phyloP scores from a whole-genome alignment of 257 asterid species.

The Ballota nigra region DNA sequence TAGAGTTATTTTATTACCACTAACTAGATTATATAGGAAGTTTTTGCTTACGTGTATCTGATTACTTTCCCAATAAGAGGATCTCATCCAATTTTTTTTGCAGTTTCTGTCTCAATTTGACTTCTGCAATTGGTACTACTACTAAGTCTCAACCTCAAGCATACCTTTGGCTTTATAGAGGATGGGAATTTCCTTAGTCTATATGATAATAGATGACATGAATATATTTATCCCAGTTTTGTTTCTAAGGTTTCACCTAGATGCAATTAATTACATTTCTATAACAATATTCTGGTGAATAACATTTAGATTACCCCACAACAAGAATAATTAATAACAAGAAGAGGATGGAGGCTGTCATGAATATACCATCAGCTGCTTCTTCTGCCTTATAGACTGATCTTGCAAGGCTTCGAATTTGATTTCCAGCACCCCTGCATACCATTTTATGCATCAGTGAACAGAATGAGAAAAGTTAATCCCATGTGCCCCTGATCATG shows the following conservation, averaged over 20 bases:
- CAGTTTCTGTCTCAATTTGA: not conserved
- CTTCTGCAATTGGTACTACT: not conserved
- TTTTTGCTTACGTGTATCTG: not conserved
- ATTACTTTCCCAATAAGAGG: not conserved
- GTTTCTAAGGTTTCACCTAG: not conserved
- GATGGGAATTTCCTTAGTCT: not conserved
- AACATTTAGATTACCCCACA: not conserved
- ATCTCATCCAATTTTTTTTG: not conserved
- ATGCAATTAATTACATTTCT: not conserved
- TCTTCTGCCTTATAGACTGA: conserved; percentile 73
- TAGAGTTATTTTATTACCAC: not conserved
- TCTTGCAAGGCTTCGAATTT: conserved; percentile 59
- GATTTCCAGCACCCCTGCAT: conserved; percentile 71
- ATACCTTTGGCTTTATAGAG: not conserved
- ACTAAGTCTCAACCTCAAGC: not conserved
- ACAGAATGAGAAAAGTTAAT: conserved; percentile 25
- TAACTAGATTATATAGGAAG: not conserved
- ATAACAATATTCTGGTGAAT: not conserved
- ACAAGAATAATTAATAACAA: not conserved
- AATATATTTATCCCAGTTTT: not conserved
- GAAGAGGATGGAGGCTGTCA: not conserved
- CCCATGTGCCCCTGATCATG: not conserved
- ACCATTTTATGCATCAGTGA: conserved; percentile 28
- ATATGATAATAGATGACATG: not conserved
- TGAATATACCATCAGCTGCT: conserved; percentile 70